phyloP scores from a whole-genome alignment of 805 yeast species.

The Zygoascus flipseniorum region DNA sequence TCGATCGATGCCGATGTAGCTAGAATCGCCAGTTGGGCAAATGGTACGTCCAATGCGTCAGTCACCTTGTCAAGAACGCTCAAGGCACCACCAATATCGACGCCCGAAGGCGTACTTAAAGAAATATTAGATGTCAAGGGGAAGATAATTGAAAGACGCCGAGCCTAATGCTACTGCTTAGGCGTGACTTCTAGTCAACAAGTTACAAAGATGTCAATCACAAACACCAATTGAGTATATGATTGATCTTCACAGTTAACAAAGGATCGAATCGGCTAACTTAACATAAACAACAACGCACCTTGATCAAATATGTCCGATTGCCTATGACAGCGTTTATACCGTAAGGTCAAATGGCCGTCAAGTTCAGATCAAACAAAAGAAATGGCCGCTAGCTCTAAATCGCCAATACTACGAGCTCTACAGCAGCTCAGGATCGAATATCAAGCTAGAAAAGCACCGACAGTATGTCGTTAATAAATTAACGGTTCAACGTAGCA shows the following conservation, averaged over 20 bases:
- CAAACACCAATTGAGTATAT: not conserved
- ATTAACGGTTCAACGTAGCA: not conserved
- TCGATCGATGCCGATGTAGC: not conserved
- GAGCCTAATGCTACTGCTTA: not conserved
- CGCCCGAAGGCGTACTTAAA: constrained; percentile 4
- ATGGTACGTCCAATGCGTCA: not conserved
- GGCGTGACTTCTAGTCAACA: not conserved
- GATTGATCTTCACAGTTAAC: not conserved
- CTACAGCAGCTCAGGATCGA: not conserved
- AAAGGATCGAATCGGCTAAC: not conserved
- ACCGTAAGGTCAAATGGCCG: too few relatives aligned
- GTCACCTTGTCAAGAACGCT: not conserved
- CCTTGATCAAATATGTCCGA: not conserved
- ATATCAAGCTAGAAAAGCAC: not conserved
- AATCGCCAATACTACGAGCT: not conserved
- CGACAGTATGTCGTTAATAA: not conserved
- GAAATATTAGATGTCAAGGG: not conserved
- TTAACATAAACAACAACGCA: not conserved
- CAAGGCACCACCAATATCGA: not conserved
- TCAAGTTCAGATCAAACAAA: too few relatives aligned
- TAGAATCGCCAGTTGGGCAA: not conserved
- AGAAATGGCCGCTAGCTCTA: not conserved
- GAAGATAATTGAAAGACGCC: not conserved
- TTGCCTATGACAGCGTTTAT: too few relatives aligned
- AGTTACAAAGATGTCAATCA: not conserved